phyloP scores from a whole-genome alignment of 2,329 filamentous ascomycete species.

The Cladosporium sp. region DNA sequence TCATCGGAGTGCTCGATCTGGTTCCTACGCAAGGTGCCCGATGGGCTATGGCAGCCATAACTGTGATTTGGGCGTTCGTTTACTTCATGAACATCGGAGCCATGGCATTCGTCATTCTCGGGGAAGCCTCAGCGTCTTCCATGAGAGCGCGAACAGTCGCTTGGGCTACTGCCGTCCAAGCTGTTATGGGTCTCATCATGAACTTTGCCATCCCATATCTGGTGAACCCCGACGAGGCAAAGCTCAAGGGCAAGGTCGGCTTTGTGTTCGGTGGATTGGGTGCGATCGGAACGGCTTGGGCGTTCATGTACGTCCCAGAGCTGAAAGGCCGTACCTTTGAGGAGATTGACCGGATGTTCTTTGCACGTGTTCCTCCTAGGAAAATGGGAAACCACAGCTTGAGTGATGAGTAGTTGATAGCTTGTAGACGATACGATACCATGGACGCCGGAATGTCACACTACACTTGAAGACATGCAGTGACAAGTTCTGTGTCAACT shows the following conservation, averaged over 20 bases:
- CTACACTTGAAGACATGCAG: too few relatives aligned
- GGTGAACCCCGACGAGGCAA: not conserved
- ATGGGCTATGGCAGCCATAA: too few relatives aligned
- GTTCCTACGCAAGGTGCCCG: too few relatives aligned
- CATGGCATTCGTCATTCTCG: constrained; percentile 31
- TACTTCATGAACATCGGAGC: not conserved
- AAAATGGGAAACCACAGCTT: too few relatives aligned
- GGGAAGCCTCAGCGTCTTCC: constrained; percentile 31
- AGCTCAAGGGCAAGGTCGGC: not conserved
- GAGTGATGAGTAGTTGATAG: too few relatives aligned
- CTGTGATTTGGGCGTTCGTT: not conserved
- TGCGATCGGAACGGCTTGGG: constrained; percentile 22
- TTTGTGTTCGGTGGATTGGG: constrained; percentile 22
- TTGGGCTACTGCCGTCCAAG: not conserved
- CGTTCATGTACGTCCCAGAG: constrained; percentile 65
- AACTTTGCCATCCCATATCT: constrained; percentile 2
- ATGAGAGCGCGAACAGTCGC: not conserved
- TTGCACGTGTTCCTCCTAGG: too few relatives aligned
- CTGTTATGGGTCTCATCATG: constrained; percentile 1
- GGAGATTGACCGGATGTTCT: constrained; percentile 71
- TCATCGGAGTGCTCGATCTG: too few relatives aligned
- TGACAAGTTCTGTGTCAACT: too few relatives aligned
- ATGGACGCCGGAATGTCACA: too few relatives aligned
- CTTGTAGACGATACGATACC: too few relatives aligned
- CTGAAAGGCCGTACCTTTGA: constrained; percentile 73